Evolutionary conservation across 2,329 filamentous ascomycete genomes (phyloP), one percentile per base, ranked within the genome.

Genomic region (Kalmusia sp.): DNA sequence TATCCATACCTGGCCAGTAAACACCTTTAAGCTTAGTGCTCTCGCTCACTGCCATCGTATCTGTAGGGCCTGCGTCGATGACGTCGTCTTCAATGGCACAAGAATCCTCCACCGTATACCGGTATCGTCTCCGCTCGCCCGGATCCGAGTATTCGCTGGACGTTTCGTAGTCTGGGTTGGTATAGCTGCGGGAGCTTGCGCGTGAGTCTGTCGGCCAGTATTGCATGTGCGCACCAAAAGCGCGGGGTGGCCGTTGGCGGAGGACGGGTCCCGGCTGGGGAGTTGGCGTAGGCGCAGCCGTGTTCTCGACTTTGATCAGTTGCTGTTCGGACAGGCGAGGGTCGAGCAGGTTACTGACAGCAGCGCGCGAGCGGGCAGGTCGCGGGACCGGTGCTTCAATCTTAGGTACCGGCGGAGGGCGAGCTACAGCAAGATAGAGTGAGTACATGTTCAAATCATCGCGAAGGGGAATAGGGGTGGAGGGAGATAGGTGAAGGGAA

Each of bases 1-100:
- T 81, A 48, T 85, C 84, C 90, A 93, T 93, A 15, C 90, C 90
- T 2, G 88, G 87, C 81, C 87, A 92, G 40, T 85, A 78, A n/a
- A 87, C 78, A 2, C 90, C 90, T 71, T 93, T 93, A 48, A 92
- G 80, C 65, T 79, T 84, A 53, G 72, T 78, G 44, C 65, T 68
- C 50, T 77, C 75, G 35, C 69, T 75, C 35, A 75, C 54, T 22
- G 67, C 67, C 40, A 63, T 63, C 48, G 63, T 65, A 19, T 66
- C 62, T 21, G 69, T 65, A 21, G 52, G 45, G 15, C 55, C 48
- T 22, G 51, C 28, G 9, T 68, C 68, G 24, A 44, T 51, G 25
- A 62, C 58, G 8, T 71, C 70, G 34, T 72, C 68, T 31, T 70
- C 69, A 30, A 73, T 59, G 39, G 68, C 68, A 59, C 66, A 72